A percentile compares a stretch with the other conserved stretches of the same genome.
Conservation (phyloP, 305 asterid species). For the Ilex paraguariensis region DNA sequence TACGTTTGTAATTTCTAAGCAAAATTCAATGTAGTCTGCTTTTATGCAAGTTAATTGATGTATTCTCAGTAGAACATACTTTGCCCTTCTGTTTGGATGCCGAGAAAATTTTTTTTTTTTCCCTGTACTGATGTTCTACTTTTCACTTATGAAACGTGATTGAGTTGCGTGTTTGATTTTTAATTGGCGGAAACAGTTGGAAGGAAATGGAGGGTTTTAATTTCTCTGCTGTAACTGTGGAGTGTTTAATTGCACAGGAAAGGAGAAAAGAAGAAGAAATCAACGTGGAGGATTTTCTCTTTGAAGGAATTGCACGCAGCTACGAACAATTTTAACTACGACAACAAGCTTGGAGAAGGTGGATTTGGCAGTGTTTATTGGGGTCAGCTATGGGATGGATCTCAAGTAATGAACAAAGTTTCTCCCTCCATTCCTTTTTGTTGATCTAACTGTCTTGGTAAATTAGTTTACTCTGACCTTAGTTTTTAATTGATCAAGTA, state of each 20-base stretch:
- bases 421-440: neutral
- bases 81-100: too few species aligned
- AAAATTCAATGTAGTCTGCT: too few species aligned
- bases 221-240: constrained; percentile 6
- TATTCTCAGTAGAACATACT: neutral
- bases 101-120: too few species aligned
- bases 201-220: neutral
- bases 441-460: too few species aligned
- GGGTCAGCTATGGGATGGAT: constrained; percentile 99
- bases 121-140: too few species aligned
- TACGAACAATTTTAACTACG: constrained; percentile 88
- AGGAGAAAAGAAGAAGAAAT: constrained; percentile 55
- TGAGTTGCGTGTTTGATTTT: neutral
- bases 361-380: constrained; percentile 97
- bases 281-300: constrained; percentile 84
- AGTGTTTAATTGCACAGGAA: constrained; percentile 42
- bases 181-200: constrained; percentile 3
- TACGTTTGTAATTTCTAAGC: constrained; percentile 25
- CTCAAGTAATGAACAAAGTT: constrained; percentile 51
- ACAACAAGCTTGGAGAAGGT: constrained; percentile 98
- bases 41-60: too few species aligned
- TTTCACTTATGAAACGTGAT: neutral
- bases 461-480: too few species aligned
- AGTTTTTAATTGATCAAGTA: too few species aligned
- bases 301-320: constrained; percentile 90